Percentiles rank a stretch among this genome's conserved stretches.
Conservation (phyloP, 805 yeast genomes). For the Cyberlindnera lachancei region DNA sequence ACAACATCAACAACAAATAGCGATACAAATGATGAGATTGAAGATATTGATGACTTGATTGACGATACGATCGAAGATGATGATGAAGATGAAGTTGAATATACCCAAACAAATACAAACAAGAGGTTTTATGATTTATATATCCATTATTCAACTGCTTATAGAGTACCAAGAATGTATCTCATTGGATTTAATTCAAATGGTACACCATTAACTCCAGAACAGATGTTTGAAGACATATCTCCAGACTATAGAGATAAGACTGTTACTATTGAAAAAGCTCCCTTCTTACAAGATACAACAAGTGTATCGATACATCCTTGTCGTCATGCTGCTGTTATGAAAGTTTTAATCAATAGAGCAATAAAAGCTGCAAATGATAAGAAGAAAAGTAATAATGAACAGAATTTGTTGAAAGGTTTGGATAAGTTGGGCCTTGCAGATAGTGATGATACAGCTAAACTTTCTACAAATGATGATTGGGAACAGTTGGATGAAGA, state of each 20-base stretch:
- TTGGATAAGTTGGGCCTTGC: slow-evolving; percentile 42
- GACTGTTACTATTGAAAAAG: slow-evolving; percentile 91
- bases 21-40: no score
- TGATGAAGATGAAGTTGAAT: slow-evolving; percentile 26
- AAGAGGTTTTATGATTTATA: slow-evolving; percentile 79
- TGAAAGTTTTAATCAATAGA: slow-evolving; percentile 77
- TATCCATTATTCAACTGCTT: slow-evolving; percentile 89
- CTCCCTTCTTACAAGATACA: slow-evolving; percentile 76
- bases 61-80: slow-evolving; percentile 36
- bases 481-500: slow-evolving; percentile 48
- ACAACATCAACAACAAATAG: not conserved
- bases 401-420: slow-evolving; percentile 28
- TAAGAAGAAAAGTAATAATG: slow-evolving; percentile 20
- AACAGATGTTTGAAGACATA: slow-evolving; percentile 92
- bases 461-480: no score
- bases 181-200: slow-evolving; percentile 77
- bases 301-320: slow-evolving; percentile 87
- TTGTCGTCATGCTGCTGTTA: slow-evolving; percentile 90
- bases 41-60: slow-evolving; percentile 37
- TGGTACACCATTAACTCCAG: slow-evolving; percentile 82
- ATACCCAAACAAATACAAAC: slow-evolving; percentile 20
- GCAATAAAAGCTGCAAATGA: slow-evolving; percentile 46
- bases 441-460: slow-evolving; percentile 25
- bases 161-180: slow-evolving; percentile 92
- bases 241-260: slow-evolving; percentile 87